Evolutionary conservation across 768 basidiomycete genomes (phyloP), one percentile per base, ranked within the genome.

Genomic region (Russula foetens): DNA sequence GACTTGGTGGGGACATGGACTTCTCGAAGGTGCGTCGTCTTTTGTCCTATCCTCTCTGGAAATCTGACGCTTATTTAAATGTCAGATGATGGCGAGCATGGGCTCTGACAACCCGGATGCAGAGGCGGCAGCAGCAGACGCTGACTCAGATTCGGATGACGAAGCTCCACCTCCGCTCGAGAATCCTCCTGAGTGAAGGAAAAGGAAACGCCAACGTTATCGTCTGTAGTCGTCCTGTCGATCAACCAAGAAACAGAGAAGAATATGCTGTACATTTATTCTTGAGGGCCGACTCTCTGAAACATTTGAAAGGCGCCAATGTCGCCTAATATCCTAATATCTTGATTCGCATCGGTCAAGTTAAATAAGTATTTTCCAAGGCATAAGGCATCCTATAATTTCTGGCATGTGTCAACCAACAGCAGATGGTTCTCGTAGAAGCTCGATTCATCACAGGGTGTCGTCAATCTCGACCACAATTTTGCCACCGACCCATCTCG

Each of bases 151-250:
- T 1, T 11, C 26, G 24, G 53, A 49, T 6, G 41, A 38, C 6
- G 77, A 79, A 35, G 84, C 84, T 51, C 89, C 88, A 58, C 90
- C 90, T 53, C 87, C 90, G 66, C 85, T 92, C 49, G 90, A 92
- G 75, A 9, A 33, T 6, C 31, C 23, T n/a, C 46, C 29, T 48
- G 33, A 45, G 23, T 29, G 39, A 12, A 44, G 19, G 26, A 29
- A 29, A 29, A 50, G 26, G 48, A 47, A 26, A 45, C 28, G 41
- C 29, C 29, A 33, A 12, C 14, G 31, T 26, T 39, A 28, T 53
- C 38, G 35, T 53, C 38, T 47, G 43, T 23, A 29, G 29, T 58
- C 28, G 35, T 43, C 23, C 51, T 53, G 21, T 57, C 31, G 50
- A 51, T 52, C 26, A 33, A 48, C 35, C 46, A 38, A 24, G 49